Conservation (phyloP, 805 yeast genomes). For the Candida insectalens region DNA sequence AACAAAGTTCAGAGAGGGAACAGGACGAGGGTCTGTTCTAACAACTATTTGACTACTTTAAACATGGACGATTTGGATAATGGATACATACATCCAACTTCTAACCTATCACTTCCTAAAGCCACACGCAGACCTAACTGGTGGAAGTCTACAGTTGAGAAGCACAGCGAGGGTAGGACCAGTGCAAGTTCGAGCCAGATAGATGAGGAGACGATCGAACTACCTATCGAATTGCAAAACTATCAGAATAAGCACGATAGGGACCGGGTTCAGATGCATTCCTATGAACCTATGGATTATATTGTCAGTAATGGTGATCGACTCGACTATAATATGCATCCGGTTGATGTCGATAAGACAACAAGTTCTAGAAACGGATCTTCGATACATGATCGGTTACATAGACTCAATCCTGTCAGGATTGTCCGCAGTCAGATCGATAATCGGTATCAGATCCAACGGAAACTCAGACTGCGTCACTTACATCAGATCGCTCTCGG, state of each 20-base stretch:
- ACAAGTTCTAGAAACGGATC: constrained; percentile 4
- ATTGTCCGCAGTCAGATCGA: constrained; percentile 8
- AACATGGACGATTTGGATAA: constrained; percentile 15
- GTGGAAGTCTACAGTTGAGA: too few species aligned
- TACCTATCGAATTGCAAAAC: constrained; percentile 1
- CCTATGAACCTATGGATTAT: constrained; percentile 19
- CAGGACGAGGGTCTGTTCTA: too few species aligned
- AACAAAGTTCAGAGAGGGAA: constrained; percentile 12
- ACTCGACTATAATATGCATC: constrained; percentile 19
- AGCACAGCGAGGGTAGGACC: too few species aligned
- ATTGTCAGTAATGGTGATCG: constrained; percentile 22
- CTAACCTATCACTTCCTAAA: too few species aligned
- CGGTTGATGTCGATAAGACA: constrained; percentile 11
- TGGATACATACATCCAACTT: constrained; percentile 8
- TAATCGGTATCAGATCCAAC: constrained; percentile 30
- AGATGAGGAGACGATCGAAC: neutral
- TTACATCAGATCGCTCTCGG: constrained; percentile 72
- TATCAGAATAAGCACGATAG: constrained; percentile 2
- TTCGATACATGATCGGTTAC: neutral
- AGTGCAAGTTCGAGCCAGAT: neutral
- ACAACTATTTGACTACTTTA: constrained; percentile 9
- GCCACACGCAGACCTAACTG: too few species aligned
- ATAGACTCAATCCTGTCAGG: constrained; percentile 6
- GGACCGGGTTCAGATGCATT: too few species aligned
- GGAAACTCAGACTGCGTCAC: constrained; percentile 57